Conservation (phyloP, 306 rosid genomes). For the Cicer bijugum region DNA sequence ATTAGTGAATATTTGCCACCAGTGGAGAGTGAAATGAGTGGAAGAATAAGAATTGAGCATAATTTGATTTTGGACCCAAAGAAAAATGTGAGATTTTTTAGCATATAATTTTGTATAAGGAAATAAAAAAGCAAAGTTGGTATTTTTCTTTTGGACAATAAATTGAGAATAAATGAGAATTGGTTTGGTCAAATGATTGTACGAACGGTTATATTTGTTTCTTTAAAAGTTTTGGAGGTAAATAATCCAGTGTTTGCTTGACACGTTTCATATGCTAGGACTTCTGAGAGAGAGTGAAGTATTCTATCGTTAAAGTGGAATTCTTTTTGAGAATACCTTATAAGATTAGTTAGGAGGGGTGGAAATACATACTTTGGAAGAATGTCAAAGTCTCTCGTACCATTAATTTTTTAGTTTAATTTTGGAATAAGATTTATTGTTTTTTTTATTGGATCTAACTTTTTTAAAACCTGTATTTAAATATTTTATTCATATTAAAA, state of each 20-base stretch:
- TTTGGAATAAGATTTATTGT: too few relatives aligned
- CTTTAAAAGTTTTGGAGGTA: not conserved
- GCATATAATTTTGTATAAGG: constrained; percentile 40
- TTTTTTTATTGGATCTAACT: too few relatives aligned
- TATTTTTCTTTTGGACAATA: not conserved
- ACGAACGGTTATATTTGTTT: constrained; percentile 26
- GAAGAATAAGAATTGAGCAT: constrained; percentile 40
- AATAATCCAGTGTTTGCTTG: not conserved
- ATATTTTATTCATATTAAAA: too few relatives aligned
- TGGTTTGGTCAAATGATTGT: constrained; percentile 21
- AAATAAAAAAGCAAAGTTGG: constrained; percentile 32
- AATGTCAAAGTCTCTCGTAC: too few relatives aligned
- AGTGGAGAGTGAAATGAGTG: constrained; percentile 48
- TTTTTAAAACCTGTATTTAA: too few relatives aligned
- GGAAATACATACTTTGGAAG: too few relatives aligned
- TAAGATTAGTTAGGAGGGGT: too few relatives aligned
- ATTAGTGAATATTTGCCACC: constrained; percentile 39
- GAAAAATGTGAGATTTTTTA: constrained; percentile 54
- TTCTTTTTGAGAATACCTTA: not conserved
- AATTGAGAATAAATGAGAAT: constrained; percentile 4
- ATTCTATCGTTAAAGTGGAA: not conserved
- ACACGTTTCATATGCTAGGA: constrained; percentile 33
- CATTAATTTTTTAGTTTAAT: too few relatives aligned
- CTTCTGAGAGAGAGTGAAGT: not conserved
- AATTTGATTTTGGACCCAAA: constrained; percentile 18